Base-by-base conservation (phyloP, 768 basidiomycete genomes). In the Cyclocybe cylindracea region DNA sequence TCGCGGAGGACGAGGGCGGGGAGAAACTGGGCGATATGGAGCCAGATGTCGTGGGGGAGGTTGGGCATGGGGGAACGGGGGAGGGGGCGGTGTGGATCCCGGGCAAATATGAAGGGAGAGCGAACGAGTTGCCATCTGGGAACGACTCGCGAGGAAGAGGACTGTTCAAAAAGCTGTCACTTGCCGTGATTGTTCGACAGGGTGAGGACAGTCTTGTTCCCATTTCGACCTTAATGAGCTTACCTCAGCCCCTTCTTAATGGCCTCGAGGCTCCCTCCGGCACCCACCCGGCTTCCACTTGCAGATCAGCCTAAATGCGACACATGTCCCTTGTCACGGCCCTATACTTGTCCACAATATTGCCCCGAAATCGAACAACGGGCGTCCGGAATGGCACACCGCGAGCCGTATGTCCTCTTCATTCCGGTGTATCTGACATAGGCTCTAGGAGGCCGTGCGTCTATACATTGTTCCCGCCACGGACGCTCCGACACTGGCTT, bases 21-120 rank as follows among this genome's bases (percentile, higher is more conserved):
- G 47, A 76, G 44, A 56, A 63, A 67, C 2, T 66, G 64, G 24
- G 68, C 68, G 53, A 76, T 63, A 43, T 71, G 66, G 36, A 66
- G 55, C 74, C 73, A 75, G 49, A 76, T 64, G 39, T 70, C 66
- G 50, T 66, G 54, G 18, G 72, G 72, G 35, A 71, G 58, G 46
- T 51, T 32, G 44, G 49, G 10, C 61, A 61, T 61, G 39, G 40
- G 46, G 47, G 35, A 19, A 47, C 19, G 38, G 46, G 38, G 55
- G 39, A 37, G 51, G 19, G 31, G 46, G 44, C 39, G 32, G 35
- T n/a, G 37, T 13, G 33, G 45, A 34, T 54, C 48, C 32, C 32
- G 52, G 49, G 14, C 24, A 35, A 44, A 45, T 45, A 39, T 43
- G 31, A 40, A 19, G 40, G 35, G 51, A 31, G 39, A 48, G 36